Base-by-base conservation (phyloP, 208 protist genomes). In the Trypanosoma mega region DNA sequence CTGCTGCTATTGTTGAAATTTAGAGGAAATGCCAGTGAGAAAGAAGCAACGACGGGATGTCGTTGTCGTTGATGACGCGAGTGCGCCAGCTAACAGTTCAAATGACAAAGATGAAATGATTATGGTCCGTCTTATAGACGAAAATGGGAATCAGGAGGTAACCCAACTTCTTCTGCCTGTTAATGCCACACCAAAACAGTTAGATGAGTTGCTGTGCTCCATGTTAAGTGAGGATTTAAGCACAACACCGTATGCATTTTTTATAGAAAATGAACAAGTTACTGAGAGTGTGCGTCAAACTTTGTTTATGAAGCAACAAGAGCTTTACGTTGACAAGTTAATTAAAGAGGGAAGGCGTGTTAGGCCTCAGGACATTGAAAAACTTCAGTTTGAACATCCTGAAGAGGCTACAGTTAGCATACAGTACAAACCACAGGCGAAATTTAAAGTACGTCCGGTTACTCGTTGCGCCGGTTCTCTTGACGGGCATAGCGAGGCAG, bases 361-460 rank as follows among this genome's bases (percentile, higher is more conserved):
- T 27, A 75, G 84, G 29, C 78, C 77, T 33, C 68, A 89, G 55
- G 84, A 94, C 57, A 79, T 94, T 37, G 84, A 92, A 24, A 82
- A 82, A 53, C 65, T 92, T 30, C 62, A 76, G 41, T 94, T 96
- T 72, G 75, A 76, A 30, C 50, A 79, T 14, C 86, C 85, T 34
- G 86, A 92, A 64, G 90, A 97, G 70, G 85, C 80, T 29, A 76
- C 87, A 45, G 74, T 96, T 8, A 74, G 92, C 24, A 95, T 98
- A 54, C 63, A 82, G 29, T 98, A 95, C 81, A 89, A 91, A 65
- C 98, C 98, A 45, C 98, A 99, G 70, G 96, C 97, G 3, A 82
- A 98, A n/a, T 99, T 99, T 74, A 82, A 85, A 34, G 97, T 99
- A 12, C 77, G 85, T 12, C 78, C 97, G 16, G 96, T 99, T 9